Evolutionary conservation across 441 rosid genomes (phyloP).

Genomic region (Pelargonium exstipulatum): DNA sequence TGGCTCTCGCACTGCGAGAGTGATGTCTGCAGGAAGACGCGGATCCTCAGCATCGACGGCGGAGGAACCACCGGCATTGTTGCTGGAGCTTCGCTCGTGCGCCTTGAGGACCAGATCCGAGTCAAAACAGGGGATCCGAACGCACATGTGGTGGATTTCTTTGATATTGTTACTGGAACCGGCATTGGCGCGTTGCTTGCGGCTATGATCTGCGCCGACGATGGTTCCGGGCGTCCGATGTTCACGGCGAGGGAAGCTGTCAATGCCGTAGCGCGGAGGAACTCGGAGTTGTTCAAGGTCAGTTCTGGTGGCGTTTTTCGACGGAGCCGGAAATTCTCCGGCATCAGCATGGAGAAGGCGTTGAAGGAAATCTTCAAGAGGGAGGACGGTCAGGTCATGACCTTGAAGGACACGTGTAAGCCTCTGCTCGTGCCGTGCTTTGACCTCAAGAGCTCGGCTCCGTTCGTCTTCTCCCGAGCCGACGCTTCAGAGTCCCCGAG

Average conservation of each 20-base stretch:
- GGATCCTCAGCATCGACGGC: slow-evolving; percentile 84
- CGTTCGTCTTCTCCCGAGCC: slow-evolving; percentile 93
- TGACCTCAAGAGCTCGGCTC: slow-evolving; percentile 81
- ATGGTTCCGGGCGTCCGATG: slow-evolving; percentile 65
- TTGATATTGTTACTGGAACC: slow-evolving; percentile 76
- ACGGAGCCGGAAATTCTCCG: slow-evolving; percentile 49
- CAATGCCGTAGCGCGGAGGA: slow-evolving; percentile 32
- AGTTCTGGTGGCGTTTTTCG: slow-evolving; percentile 33
- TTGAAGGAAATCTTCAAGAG: slow-evolving; percentile 51
- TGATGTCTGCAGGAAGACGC: slow-evolving; percentile 41
- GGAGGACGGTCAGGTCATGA: slow-evolving; percentile 59
- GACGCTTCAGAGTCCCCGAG: slow-evolving; percentile 83
- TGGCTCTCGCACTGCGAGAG: slow-evolving; percentile 81
- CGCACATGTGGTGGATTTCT: slow-evolving; percentile 69
- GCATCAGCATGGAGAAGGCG: slow-evolving; percentile 59
- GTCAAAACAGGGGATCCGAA: slow-evolving; percentile 54
- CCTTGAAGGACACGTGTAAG: slow-evolving; percentile 80
- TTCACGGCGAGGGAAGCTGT: slow-evolving; percentile 66
- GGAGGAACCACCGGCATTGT: slow-evolving; percentile 68
- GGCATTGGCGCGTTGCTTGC: slow-evolving; percentile 81
- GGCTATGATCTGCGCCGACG: slow-evolving; percentile 57
- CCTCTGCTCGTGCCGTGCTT: slow-evolving; percentile 93
- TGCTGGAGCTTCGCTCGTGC: slow-evolving; percentile 58
- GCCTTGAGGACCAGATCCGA: slow-evolving; percentile 90
- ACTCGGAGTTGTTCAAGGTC: slow-evolving; percentile 51